phyloP scores from a whole-genome alignment of 768 basidiomycete genomes.

The Austroboletus eburneus region DNA sequence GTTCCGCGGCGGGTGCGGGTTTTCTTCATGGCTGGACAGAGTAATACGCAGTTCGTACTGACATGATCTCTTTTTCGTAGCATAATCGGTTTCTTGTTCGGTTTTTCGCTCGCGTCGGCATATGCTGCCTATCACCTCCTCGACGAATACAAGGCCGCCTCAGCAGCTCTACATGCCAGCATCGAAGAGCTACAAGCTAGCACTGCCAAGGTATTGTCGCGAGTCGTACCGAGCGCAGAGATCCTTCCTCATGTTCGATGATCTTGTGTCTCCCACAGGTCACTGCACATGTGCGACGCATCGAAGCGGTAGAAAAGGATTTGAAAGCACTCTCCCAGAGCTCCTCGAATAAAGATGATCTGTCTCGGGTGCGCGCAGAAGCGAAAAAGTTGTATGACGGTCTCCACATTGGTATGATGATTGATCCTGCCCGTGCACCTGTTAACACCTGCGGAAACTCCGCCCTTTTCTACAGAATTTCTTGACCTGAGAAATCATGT shows the following conservation, averaged over 20 bases:
- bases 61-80: constrained; percentile 32
- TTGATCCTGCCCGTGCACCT: not conserved
- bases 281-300: constrained; percentile 75
- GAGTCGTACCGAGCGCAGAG: not conserved
- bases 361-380: constrained; percentile 70
- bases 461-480: constrained; percentile 49
- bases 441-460: too few species aligned
- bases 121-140: constrained; percentile 83
- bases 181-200: constrained; percentile 82
- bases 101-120: constrained; percentile 85
- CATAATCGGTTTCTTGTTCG: constrained; percentile 81
- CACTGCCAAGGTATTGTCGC: constrained; percentile 63
- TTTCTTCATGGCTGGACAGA: not conserved
- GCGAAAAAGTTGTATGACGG: constrained; percentile 86
- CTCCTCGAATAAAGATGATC: constrained; percentile 76
- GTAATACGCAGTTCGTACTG: not conserved
- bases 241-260: not conserved
- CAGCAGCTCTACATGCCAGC: constrained; percentile 81
- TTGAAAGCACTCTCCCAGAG: constrained; percentile 66
- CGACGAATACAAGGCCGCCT: constrained; percentile 88
- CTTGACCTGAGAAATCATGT: constrained; percentile 77
- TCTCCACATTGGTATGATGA: constrained; percentile 63
- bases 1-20: constrained; percentile 57
- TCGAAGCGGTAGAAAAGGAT: constrained; percentile 88
- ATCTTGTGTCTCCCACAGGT: constrained; percentile 42